Evolutionary conservation across 768 basidiomycete species (phyloP), one percentile per base, ranked within the genome.

Genomic region (Neoboletus subvelutipes): DNA sequence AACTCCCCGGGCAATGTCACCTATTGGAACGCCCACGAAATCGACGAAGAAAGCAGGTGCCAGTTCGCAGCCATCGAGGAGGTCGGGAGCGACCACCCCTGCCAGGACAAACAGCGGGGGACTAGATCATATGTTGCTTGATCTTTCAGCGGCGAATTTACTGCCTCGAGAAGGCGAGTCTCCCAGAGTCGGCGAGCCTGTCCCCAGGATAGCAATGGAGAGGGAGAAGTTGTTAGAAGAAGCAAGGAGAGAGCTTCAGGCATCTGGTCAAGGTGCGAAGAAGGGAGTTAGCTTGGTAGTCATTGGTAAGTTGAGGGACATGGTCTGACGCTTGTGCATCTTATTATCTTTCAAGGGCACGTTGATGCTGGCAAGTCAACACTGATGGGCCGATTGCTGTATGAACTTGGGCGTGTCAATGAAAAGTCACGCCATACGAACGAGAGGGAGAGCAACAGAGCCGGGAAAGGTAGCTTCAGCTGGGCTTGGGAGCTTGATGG

Each of bases 361-460:
- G 97, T 99, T 58, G 97, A 99, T 74, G 97, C 97, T 18, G 97
- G 97, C 26, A 99, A 99, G 73, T 97, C 94, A 5, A 99, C 97
- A 1, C 75, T 99, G 28, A 98, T 98, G 93, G 97, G 97, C 2
- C 80, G 96, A 54, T 66, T 99, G 56, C 67, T 98, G 50, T 98
- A 98, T 70, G 97, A 98, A 60, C 80, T 96, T 2, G 97, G 97
- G 15, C 80, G 83, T 62, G 69, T 98, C 48, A 89, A 90, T 58
- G 94, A 98, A 66, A 94, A 92, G 73, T 86, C 86, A 17, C 83
- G 86, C 52, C 75, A 82, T 39, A 84, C 87, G 13, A 98, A 96
- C 67, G 94, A 98, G 72, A 78, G 94, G 58, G 94, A 90, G 36
- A 95, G 93, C 60, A 85, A 78, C 56, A 94, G 90, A 70, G 84